phyloP scores from a whole-genome alignment of 2,329 filamentous ascomycete genomes.

The Ophiostoma tasmaniense region DNA sequence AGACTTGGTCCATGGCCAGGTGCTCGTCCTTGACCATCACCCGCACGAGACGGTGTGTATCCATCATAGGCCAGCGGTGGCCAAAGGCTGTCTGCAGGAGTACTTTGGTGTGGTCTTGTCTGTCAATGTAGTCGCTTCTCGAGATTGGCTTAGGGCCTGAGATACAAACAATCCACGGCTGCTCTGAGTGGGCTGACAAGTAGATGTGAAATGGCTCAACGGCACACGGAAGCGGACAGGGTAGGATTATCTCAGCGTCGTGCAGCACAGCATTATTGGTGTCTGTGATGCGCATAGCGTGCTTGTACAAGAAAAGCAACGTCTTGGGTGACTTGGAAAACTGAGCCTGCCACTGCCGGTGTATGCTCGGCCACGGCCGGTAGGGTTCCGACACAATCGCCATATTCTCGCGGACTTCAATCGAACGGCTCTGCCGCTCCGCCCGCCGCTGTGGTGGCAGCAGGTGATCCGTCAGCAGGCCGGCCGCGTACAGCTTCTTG shows the following conservation, averaged over 20 bases:
- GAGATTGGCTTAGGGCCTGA: not conserved
- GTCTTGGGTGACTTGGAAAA: not conserved
- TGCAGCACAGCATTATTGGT: conserved; percentile 26
- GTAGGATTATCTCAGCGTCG: conserved; percentile 38
- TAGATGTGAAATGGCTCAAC: conserved; percentile 34
- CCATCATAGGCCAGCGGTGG: conserved; percentile 36
- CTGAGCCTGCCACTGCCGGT: conserved; percentile 33
- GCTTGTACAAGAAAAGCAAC: conserved; percentile 22
- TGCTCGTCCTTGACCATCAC: conserved; percentile 27
- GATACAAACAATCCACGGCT: conserved; percentile 32
- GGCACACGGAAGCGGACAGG: conserved; percentile 31
- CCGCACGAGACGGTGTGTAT: conserved; percentile 37
- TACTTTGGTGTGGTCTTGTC: conserved; percentile 36
- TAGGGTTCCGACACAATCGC: conserved; percentile 32
- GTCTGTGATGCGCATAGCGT: conserved; percentile 30
- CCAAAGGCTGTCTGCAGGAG: conserved; percentile 41
- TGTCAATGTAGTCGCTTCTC: not conserved
- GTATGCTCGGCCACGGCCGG: conserved; percentile 41
- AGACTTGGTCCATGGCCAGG: conserved; percentile 28
- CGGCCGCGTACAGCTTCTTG: conserved; percentile 55
- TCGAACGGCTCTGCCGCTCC: conserved; percentile 23
- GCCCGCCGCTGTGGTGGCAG: conserved; percentile 46
- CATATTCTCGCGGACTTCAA: conserved; percentile 32
- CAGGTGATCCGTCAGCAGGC: conserved; percentile 69
- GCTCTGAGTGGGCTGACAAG: conserved; percentile 28